phyloP scores from a whole-genome alignment of 2,329 filamentous ascomycete species.

The Lasiodiplodia gonubiensis region DNA sequence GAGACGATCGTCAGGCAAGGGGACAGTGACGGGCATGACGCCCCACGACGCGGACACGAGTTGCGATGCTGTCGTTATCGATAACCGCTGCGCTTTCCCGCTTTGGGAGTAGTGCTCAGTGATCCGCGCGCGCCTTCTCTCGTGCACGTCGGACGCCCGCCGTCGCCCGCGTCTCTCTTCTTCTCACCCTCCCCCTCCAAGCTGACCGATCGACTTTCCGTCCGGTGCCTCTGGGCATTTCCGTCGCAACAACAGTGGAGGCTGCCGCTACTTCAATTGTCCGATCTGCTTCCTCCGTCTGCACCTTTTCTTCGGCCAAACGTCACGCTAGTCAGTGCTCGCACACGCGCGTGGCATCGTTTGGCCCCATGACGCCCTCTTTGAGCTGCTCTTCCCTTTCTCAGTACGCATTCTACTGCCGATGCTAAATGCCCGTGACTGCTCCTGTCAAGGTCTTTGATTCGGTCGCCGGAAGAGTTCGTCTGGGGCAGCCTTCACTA shows the following conservation, averaged over 20 bases:
- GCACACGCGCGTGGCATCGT: not conserved
- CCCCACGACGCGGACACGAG: slow-evolving; percentile 24
- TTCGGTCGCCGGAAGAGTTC: slow-evolving; percentile 23
- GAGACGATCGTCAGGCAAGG: slow-evolving; percentile 9
- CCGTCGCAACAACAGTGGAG: not conserved
- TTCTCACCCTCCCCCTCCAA: not conserved
- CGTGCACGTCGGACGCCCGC: slow-evolving; percentile 11
- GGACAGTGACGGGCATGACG: slow-evolving; percentile 3
- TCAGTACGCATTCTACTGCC: not conserved
- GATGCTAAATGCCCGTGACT: not conserved
- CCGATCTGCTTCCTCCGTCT: not conserved
- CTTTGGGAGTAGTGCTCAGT: not conserved
- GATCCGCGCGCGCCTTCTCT: slow-evolving; percentile 22
- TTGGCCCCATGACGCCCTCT: slow-evolving; percentile 1
- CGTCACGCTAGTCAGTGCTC: slow-evolving; percentile 23
- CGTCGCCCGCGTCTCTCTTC: not conserved
- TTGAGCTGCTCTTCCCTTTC: not conserved
- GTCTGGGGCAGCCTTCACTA: not conserved
- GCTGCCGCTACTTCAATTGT: not conserved
- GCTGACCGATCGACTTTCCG: not conserved
- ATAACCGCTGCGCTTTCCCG: slow-evolving; percentile 5
- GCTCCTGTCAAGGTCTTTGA: not conserved
- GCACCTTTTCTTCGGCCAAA: not conserved
- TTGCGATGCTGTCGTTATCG: slow-evolving; percentile 13
- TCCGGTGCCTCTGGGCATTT: not conserved